These are phyloP conservation scores for Naganishia friedmannii DNA, from an alignment of 768 basidiomycete species.

Conservation along the genomic window DNA sequence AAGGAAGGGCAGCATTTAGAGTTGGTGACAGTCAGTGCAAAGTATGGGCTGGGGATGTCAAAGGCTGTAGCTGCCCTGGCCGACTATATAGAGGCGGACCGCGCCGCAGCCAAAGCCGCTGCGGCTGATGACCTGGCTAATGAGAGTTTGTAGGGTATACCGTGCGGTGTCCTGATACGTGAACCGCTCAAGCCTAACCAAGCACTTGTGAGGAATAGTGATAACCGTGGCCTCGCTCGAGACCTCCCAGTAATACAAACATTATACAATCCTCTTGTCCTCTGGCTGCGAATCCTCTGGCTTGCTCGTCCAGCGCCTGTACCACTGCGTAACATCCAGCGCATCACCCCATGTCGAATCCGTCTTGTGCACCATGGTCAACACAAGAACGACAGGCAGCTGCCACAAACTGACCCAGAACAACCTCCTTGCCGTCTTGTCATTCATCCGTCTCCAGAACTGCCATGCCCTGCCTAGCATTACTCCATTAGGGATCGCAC, in stretches of 20 bases:
- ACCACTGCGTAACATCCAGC: slow-evolving; percentile 8
- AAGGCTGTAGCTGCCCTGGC: slow-evolving; percentile 68
- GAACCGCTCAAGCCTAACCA: background rate
- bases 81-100: slow-evolving; percentile 57
- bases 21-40: slow-evolving; percentile 79
- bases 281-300: background rate
- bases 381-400: slow-evolving; percentile 76
- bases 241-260: background rate
- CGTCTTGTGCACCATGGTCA: slow-evolving; percentile 90
- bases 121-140: too few species aligned
- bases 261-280: slow-evolving; percentile 14
- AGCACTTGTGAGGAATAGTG: background rate
- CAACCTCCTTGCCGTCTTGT: slow-evolving; percentile 63
- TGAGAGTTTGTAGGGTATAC: slow-evolving; percentile 1
- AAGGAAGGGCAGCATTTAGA: slow-evolving; percentile 59
- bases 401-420: slow-evolving; percentile 86
- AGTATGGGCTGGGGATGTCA: slow-evolving; percentile 75
- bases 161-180: background rate
- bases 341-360: slow-evolving; percentile 19
- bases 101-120: background rate
- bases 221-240: background rate
- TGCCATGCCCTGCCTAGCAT: slow-evolving; percentile 66
- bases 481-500: slow-evolving; percentile 70
- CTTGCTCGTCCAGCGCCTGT: background rate
- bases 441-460: slow-evolving; percentile 66